Evolutionary conservation across 345 rosid species (phyloP).

Genomic region (Hibiscus syriacus): DNA sequence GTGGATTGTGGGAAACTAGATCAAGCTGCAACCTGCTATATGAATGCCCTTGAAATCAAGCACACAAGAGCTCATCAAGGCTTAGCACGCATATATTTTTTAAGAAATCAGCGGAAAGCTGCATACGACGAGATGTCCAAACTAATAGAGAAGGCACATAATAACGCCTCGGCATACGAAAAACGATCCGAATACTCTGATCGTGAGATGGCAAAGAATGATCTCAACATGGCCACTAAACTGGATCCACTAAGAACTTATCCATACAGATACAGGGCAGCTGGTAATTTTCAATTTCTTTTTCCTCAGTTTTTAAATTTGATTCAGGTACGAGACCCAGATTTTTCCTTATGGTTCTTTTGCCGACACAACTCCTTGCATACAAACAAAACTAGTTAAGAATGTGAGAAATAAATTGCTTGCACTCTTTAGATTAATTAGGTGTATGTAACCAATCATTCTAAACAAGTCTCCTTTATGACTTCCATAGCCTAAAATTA

Average conservation of each 20-base stretch:
- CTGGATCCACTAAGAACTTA: constrained; percentile 91
- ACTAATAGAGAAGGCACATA: constrained; percentile 65
- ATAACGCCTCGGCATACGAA: constrained; percentile 79
- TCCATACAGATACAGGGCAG: constrained; percentile 93
- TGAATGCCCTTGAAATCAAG: constrained; percentile 71
- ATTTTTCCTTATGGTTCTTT: no score
- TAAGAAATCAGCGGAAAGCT: constrained; percentile 59
- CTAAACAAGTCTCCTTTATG: no score
- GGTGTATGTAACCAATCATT: no score
- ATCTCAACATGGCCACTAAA: constrained; percentile 74
- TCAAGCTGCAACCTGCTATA: constrained; percentile 68
- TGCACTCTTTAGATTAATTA: no score
- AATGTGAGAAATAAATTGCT: no score
- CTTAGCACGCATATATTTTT: constrained; percentile 66
- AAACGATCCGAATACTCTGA: constrained; percentile 91
- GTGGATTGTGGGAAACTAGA: constrained; percentile 72
- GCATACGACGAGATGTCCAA: constrained; percentile 88
- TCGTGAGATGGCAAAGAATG: constrained; percentile 64
- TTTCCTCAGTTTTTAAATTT: neutral
- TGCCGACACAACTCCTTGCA: no score
- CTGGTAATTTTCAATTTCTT: constrained; percentile 48
- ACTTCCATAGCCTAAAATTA: no score
- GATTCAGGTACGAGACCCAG: no score
- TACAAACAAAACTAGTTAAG: no score
- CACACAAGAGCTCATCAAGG: constrained; percentile 99